A percentile compares a stretch with the other conserved stretches of the same genome.
Evolutionary conservation across 495 filamentous ascomycete species (phyloP).

Genomic region (Xylaria cubensis): DNA sequence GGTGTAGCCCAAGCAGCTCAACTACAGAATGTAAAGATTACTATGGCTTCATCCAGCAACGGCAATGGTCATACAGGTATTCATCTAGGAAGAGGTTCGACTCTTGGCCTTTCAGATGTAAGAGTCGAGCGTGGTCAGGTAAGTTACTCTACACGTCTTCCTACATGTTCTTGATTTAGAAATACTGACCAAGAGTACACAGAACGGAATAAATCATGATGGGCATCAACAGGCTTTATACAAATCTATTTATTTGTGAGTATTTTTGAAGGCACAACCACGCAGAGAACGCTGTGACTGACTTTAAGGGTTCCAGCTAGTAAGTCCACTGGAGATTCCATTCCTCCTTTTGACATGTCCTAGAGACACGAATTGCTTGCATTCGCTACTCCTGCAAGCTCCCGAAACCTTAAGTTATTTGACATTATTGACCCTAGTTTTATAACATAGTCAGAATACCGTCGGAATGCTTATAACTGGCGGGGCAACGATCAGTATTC

Average conservation of each 20-base stretch:
- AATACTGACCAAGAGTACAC: slow-evolving; percentile 19
- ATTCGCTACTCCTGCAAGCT: too few species aligned
- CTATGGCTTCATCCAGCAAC: slow-evolving; percentile 56
- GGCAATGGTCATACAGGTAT: slow-evolving; percentile 67
- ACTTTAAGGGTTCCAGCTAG: slow-evolving; percentile 24
- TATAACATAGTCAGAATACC: slow-evolving; percentile 46
- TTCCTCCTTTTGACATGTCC: too few species aligned
- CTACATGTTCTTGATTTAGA: neutral
- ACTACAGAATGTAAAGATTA: slow-evolving; percentile 72
- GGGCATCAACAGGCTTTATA: slow-evolving; percentile 76
- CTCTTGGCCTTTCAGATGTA: slow-evolving; percentile 45
- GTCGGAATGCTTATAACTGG: slow-evolving; percentile 68
- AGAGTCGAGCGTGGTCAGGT: slow-evolving; percentile 49
- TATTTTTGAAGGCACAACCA: neutral
- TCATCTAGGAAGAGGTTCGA: slow-evolving; percentile 62
- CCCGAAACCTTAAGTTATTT: too few species aligned
- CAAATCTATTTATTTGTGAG: slow-evolving; percentile 65
- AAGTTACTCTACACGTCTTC: slow-evolving; percentile 13
- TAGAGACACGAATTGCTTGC: too few species aligned
- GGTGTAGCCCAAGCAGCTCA: slow-evolving; percentile 70
- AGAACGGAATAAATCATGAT: slow-evolving; percentile 61
- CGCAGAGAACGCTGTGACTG: neutral
- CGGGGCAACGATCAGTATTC: slow-evolving; percentile 61
- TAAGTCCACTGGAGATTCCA: too few species aligned
- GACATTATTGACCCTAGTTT: too few species aligned